Percentiles rank a stretch among this genome's conserved stretches.
These are phyloP conservation scores for Aureobasidium sp. DNA, from an alignment of 2,329 filamentous ascomycete species.

Conservation along the genomic window DNA sequence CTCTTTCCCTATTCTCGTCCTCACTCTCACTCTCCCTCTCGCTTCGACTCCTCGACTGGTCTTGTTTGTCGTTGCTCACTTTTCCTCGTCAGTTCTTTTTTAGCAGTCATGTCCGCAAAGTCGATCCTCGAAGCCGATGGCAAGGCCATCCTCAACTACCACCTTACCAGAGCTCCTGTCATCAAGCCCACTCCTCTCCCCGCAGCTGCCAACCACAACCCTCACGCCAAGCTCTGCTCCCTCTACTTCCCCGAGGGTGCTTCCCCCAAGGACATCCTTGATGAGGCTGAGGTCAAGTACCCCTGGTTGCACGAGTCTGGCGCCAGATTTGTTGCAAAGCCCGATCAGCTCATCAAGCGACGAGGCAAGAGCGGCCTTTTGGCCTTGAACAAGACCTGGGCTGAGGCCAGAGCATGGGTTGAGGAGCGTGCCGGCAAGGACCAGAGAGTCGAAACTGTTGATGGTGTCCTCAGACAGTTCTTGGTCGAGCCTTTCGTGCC, in stretches of 20 bases:
- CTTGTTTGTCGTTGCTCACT: conserved; percentile 2
- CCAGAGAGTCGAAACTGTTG: conserved; percentile 85
- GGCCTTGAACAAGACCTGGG: conserved; percentile 93
- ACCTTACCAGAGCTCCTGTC: conserved; percentile 92
- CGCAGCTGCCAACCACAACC: conserved; percentile 75
- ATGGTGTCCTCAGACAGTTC: conserved; percentile 86
- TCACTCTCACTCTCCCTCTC: background rate
- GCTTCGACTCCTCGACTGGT: background rate
- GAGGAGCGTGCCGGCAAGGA: conserved; percentile 83
- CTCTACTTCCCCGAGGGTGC: conserved; percentile 88
- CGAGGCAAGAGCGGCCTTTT: conserved; percentile 97
- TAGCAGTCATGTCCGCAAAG: conserved; percentile 75
- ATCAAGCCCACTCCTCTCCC: conserved; percentile 98
- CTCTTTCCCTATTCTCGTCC: background rate
- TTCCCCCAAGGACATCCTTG: conserved; percentile 71
- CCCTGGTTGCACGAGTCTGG: conserved; percentile 82
- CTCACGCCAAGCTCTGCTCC: conserved; percentile 80
- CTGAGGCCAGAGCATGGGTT: conserved; percentile 90
- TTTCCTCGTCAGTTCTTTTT: background rate
- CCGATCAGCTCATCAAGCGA: conserved; percentile 99
- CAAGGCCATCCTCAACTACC: conserved; percentile 99
- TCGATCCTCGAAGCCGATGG: conserved; percentile 98
- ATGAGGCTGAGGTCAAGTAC: conserved; percentile 94
- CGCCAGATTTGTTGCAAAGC: conserved; percentile 96
- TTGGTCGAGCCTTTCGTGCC: conserved; percentile 97